Conservation (phyloP, 345 rosid species). For the Nasturtium officinale region DNA sequence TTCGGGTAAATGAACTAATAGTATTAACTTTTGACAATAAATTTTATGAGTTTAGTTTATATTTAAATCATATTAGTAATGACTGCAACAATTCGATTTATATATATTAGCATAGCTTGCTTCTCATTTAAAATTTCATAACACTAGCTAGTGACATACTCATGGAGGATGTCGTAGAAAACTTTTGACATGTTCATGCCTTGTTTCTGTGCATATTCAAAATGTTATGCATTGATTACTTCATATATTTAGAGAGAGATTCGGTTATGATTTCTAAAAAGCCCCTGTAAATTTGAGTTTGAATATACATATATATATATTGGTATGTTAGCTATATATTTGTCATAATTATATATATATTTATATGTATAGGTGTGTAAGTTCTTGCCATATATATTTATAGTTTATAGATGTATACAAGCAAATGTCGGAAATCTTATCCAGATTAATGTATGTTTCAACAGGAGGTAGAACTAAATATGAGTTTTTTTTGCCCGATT, state of each 20-base stretch:
- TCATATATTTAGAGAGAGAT: not conserved
- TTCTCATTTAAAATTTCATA: not conserved
- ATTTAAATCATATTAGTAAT: not conserved
- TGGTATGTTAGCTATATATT: not conserved
- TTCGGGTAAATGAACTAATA: not conserved
- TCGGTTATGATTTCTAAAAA: not conserved
- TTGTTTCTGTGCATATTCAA: not conserved
- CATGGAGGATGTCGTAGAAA: not conserved
- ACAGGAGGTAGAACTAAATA: constrained; percentile 44
- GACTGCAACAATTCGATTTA: not conserved
- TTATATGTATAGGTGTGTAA: not conserved
- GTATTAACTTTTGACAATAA: not conserved
- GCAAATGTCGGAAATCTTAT: constrained; percentile 14
- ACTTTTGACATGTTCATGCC: not conserved
- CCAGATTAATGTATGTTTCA: constrained; percentile 36
- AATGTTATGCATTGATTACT: not conserved
- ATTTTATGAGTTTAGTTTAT: not conserved
- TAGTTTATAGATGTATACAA: not conserved
- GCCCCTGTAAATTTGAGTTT: not conserved
- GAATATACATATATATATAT: not conserved
- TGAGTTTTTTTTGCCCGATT: constrained; percentile 26
- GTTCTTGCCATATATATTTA: not conserved
- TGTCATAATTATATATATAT: not conserved
- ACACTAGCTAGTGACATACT: not conserved
- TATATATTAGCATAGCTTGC: not conserved